phyloP scores from a whole-genome alignment of 352 stramenopile species.

The Phytophthora europaea region DNA sequence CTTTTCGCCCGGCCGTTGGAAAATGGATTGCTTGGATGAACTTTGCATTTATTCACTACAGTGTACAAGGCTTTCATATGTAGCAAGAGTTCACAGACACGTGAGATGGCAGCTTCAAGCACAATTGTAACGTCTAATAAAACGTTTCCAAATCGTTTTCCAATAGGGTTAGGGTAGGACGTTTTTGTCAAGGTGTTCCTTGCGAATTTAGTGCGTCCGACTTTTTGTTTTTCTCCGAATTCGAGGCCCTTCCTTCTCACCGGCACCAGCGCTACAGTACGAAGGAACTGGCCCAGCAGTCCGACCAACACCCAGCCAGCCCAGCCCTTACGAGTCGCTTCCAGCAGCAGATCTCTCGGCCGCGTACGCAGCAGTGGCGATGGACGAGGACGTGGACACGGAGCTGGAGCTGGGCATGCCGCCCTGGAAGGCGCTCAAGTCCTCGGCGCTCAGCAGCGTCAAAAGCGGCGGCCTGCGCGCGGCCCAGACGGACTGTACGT shows the following conservation, averaged over 20 bases:
- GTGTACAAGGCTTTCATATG: no score
- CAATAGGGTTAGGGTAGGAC: background rate
- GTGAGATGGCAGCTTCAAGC: no score
- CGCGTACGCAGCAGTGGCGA: background rate
- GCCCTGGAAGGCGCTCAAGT: constrained; percentile 36
- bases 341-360: background rate
- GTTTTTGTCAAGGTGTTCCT: no score
- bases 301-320: background rate
- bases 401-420: constrained; percentile 12
- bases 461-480: constrained; percentile 23
- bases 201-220: background rate
- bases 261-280: background rate
- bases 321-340: background rate
- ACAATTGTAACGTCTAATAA: no score
- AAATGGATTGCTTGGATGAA: no score
- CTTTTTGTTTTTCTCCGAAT: background rate
- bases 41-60: no score
- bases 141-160: background rate
- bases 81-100: no score
- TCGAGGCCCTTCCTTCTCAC: background rate
- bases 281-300: background rate
- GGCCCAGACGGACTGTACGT: constrained; percentile 33
- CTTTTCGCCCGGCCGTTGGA: no score
- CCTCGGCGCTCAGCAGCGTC: constrained; percentile 24
- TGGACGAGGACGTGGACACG: constrained; percentile 14